phyloP scores from a whole-genome alignment of 2,329 filamentous ascomycete species.

The Aureobasidium sp. region DNA sequence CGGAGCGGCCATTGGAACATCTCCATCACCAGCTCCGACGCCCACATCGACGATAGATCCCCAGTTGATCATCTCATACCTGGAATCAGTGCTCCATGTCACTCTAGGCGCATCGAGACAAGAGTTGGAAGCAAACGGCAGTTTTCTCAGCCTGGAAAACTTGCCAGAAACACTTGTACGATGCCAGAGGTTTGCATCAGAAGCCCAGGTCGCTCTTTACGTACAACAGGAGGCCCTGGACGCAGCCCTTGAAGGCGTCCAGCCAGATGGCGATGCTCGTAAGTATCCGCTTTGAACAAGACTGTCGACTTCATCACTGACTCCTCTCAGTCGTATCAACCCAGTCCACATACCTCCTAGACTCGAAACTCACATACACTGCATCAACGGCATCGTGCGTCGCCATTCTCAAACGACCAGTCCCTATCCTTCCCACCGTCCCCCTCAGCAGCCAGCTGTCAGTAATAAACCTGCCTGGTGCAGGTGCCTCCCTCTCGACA shows the following conservation, averaged over 20 bases:
- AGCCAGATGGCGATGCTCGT: constrained; percentile 15
- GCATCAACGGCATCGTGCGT: constrained; percentile 78
- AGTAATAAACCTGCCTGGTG: constrained; percentile 78
- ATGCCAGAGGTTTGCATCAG: constrained; percentile 82
- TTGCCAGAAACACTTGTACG: constrained; percentile 75
- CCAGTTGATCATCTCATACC: constrained; percentile 42
- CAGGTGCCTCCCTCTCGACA: constrained; percentile 20
- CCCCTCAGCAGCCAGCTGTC: constrained; percentile 85
- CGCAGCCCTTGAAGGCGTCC: constrained; percentile 21
- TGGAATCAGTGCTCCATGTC: constrained; percentile 42
- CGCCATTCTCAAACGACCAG: constrained; percentile 81
- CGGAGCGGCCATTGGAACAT: constrained; percentile 28
- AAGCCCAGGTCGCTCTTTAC: constrained; percentile 82
- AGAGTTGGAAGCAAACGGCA: constrained; percentile 75
- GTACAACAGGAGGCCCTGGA: constrained; percentile 69
- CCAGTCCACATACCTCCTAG: constrained; percentile 64
- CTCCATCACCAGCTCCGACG: constrained; percentile 23
- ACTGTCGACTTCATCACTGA: neutral
- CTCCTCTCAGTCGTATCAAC: neutral
- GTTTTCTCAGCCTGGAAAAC: constrained; percentile 67
- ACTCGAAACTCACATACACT: constrained; percentile 72
- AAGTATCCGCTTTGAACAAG: neutral
- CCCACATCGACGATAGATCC: constrained; percentile 34
- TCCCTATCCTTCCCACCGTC: constrained; percentile 75
- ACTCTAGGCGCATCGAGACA: constrained; percentile 50